Percentiles rank a stretch among this genome's conserved stretches.
Evolutionary conservation across 495 filamentous ascomycete genomes (phyloP).

Genomic region (Penicillium desertorum): DNA sequence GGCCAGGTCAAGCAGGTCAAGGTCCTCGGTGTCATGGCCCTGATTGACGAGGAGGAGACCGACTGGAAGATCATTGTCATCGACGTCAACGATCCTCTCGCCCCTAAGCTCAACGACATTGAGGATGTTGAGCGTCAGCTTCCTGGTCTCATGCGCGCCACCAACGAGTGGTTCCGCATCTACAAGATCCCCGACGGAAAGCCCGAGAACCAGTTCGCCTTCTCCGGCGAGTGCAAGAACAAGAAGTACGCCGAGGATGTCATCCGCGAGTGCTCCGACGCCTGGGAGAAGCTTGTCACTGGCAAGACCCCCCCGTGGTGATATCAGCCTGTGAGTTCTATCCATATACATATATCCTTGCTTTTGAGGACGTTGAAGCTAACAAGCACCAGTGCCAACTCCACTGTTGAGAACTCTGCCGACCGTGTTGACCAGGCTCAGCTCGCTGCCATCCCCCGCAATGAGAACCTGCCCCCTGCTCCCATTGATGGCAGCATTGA

Average conservation of each 20-base stretch:
- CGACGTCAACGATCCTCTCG: slow-evolving; percentile 95
- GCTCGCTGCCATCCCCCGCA: slow-evolving; percentile 67
- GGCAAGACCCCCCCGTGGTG: slow-evolving; percentile 76
- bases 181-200: slow-evolving; percentile 99
- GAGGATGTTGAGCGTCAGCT: slow-evolving; percentile 99
- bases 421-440: slow-evolving; percentile 62
- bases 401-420: slow-evolving; percentile 65
- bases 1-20: slow-evolving; percentile 99
- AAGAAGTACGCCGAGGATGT: slow-evolving; percentile 97
- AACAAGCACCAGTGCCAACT: slow-evolving; percentile 66
- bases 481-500: slow-evolving; percentile 96
- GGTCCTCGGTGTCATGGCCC: slow-evolving; percentile 97
- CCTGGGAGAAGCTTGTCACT: slow-evolving; percentile 92
- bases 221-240: slow-evolving; percentile 99
- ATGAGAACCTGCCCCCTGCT: slow-evolving; percentile 74
- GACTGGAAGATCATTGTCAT: slow-evolving; percentile 99
- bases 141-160: slow-evolving; percentile 91
- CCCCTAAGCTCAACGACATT: slow-evolving; percentile 94
- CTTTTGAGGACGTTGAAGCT: slow-evolving; percentile 22
- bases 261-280: slow-evolving; percentile 91
- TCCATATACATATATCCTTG: neutral
- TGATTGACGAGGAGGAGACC: slow-evolving; percentile 99
- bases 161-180: slow-evolving; percentile 99
- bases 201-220: slow-evolving; percentile 99
- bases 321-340: slow-evolving; percentile 75